Conservation (phyloP, 2,329 filamentous ascomycete genomes). For the Fusarium armeniacum region DNA sequence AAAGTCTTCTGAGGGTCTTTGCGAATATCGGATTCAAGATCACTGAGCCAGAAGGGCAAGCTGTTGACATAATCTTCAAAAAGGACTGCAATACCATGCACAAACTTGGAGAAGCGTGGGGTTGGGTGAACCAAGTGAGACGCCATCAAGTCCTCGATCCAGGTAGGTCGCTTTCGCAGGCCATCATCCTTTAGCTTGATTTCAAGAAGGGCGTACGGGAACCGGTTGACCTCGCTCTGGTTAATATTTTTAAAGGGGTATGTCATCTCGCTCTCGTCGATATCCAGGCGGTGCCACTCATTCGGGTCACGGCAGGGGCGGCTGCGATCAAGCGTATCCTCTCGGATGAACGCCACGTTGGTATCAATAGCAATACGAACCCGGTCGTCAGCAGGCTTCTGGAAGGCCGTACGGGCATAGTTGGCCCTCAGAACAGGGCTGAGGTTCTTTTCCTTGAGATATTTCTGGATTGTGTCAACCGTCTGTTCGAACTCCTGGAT, state of each 20-base stretch:
- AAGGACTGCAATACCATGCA: slow-evolving; percentile 89
- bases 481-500: slow-evolving; percentile 78
- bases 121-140: slow-evolving; percentile 93
- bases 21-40: slow-evolving; percentile 92
- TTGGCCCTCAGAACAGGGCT: slow-evolving; percentile 91
- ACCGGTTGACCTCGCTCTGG: slow-evolving; percentile 90
- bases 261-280: slow-evolving; percentile 84
- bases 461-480: slow-evolving; percentile 82
- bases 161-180: slow-evolving; percentile 78
- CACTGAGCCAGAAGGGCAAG: slow-evolving; percentile 94
- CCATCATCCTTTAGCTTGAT: slow-evolving; percentile 84
- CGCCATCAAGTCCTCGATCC: slow-evolving; percentile 91
- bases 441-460: slow-evolving; percentile 81
- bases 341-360: slow-evolving; percentile 87
- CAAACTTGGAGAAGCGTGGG: slow-evolving; percentile 95
- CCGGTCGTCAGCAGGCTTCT: slow-evolving; percentile 91
- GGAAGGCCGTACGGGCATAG: slow-evolving; percentile 94
- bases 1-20: slow-evolving; percentile 92
- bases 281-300: slow-evolving; percentile 92
- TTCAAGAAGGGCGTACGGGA: slow-evolving; percentile 91
- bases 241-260: slow-evolving; percentile 91
- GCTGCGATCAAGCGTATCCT: slow-evolving; percentile 81
- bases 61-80: slow-evolving; percentile 98
- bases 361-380: slow-evolving; percentile 95
- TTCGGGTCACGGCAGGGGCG: slow-evolving; percentile 90